phyloP scores from a whole-genome alignment of 345 rosid species.

The Populus pruinosa region DNA sequence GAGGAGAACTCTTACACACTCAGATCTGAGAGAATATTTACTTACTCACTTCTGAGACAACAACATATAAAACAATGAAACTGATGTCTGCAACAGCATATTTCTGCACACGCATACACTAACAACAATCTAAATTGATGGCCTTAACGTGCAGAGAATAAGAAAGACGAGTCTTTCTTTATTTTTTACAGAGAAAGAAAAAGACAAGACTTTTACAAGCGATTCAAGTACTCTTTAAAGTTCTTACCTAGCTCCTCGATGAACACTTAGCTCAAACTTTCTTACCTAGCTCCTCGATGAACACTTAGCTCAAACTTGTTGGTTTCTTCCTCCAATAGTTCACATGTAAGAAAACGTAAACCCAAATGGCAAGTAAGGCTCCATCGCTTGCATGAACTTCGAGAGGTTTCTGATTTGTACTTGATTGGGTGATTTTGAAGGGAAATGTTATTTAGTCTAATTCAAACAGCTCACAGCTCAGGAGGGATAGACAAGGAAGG shows the following conservation, averaged over 20 bases:
- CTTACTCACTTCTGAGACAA: constrained; percentile 27
- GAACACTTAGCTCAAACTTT: background rate
- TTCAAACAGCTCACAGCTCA: constrained; percentile 91
- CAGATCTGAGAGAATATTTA: constrained; percentile 44
- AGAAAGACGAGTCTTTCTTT: constrained; percentile 13
- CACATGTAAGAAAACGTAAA: background rate
- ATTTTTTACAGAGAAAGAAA: constrained; percentile 18
- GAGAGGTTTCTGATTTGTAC: background rate
- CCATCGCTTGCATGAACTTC: constrained; percentile 11
- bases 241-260: background rate
- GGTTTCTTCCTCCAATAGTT: background rate
- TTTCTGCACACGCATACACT: constrained; percentile 28
- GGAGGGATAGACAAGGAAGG: constrained; percentile 94
- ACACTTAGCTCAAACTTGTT: background rate
- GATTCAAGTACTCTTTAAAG: background rate
- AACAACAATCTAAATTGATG: constrained; percentile 31
- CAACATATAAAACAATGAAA: constrained; percentile 52
- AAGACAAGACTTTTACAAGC: background rate
- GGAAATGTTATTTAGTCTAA: background rate
- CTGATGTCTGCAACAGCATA: constrained; percentile 36
- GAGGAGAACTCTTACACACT: constrained; percentile 27
- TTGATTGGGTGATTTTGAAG: constrained; percentile 4
- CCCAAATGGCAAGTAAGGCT: background rate
- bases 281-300: background rate
- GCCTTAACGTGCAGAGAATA: constrained; percentile 16